Base-by-base conservation (phyloP, 768 basidiomycete genomes). In the Ramaria sp. region DNA sequence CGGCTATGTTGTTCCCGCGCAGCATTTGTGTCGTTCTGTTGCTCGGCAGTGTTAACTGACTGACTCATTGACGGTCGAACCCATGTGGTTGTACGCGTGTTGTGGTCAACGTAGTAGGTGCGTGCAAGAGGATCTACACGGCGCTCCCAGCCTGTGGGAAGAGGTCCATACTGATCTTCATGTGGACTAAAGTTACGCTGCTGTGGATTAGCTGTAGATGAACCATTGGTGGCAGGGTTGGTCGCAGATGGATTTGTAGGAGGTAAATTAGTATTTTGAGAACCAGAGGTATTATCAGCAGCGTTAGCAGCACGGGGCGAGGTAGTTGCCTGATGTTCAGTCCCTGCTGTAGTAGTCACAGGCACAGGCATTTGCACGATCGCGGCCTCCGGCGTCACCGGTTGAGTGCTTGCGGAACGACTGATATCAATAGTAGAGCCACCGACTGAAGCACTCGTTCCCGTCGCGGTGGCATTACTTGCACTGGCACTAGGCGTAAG, bases 41-140 rank as follows among this genome's bases (percentile, higher is more conserved):
- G 87, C 4, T 78, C 73, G 37, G 74, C 79, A 48, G 72, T 78
- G 65, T 95, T 94, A 13, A 78, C 83, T 3, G 81, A 78, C 46
- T 87, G 84, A 64, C 78, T 91, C 12, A 81, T 71, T 22, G 86
- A 89, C 7, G 95, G 95, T 17, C 96, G 76, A 68, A 91, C 94
- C 96, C 96, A 99, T 0, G 96, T 98, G 7, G 96, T 99, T 12
- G 88, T 90, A 56, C 96, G 86, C 9, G 91, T 91, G 69, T 97
- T 98, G 72, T 98, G 96, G 68, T 99, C 96, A 54, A 99, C 96
- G 68, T 98, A 99, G 69, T 99, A 99, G 7, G 91, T 95, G 56
- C 96, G 76, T 9, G 87, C 96, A 24, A 98, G 80, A 33, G 96
- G 94, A 71, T 99, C 96, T 55, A 94, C 90, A 46, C 96, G 88